Evolutionary conservation across 495 filamentous ascomycete species (phyloP), one percentile per base, ranked within the genome.

Genomic region (Daldinia caldariorum): DNA sequence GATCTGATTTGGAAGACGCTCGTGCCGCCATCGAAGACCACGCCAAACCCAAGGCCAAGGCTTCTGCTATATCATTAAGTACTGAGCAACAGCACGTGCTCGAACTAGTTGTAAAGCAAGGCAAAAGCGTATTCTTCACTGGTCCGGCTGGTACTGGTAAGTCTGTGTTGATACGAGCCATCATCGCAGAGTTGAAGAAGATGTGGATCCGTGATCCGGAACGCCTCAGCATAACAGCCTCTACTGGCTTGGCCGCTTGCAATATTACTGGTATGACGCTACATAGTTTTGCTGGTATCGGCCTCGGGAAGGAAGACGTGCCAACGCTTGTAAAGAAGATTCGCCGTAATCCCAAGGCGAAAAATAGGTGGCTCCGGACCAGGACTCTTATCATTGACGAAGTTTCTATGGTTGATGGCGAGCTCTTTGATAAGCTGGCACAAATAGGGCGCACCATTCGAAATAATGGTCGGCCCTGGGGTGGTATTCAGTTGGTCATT

Each of bases 121-220:
- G 83, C 35, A 91, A 93, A 74, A 97, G 95, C 71, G 94, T 97
- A 4, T 99, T 99, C 83, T 99, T 98, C 79, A 99, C 95, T 2
- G 95, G 95, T 62, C 97, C 95, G 45, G 95, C 95, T 61, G 95
- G 95, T 77, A 99, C 95, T 20, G 95, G 95, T 67, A 99, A 99
- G 81, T 99, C 95, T 0, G 95, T 98, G 3, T 82, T 99, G 53
- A 91, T 99, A 84, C 87, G 95, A 63, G 88, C 95, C 66, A 95
- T 97, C 63, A 97, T 99, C 72, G 78, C 86, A 13, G 86, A 90
- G 6, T 81, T 98, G 49, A 93, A 90, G 32, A 85, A 85, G 50
- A 97, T 94, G 75, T 90, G 90, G 77, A 81, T 74, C 14, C 82
- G 84, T 16, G 91, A 97, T 65, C 87, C 89, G 0, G 95, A 97